Evolutionary conservation across 139 green algal genomes (phyloP).

Genomic region (Coccomyxa sp.): DNA sequence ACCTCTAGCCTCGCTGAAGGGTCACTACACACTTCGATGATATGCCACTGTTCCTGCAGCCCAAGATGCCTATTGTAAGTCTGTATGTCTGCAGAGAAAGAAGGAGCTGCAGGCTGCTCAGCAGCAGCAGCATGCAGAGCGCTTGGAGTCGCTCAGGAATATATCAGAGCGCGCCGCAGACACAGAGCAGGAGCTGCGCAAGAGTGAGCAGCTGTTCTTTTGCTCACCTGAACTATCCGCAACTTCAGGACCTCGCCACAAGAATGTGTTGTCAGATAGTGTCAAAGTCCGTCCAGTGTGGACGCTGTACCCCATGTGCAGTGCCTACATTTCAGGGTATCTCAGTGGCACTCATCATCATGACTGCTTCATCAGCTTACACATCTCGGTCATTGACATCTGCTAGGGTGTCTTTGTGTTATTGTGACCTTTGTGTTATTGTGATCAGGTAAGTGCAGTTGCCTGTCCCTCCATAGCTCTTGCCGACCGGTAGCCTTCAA

Average conservation of each 20-base stretch:
- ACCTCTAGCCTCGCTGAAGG: too few species aligned
- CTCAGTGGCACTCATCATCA: too few species aligned
- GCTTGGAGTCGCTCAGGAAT: not conserved
- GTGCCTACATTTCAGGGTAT: too few species aligned
- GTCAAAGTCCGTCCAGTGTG: not conserved
- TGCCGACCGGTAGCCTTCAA: too few species aligned
- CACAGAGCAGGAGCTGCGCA: not conserved
- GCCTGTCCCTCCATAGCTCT: too few species aligned
- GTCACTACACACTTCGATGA: not conserved
- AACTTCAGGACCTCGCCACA: not conserved
- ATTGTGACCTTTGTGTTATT: too few species aligned
- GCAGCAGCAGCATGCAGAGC: not conserved
- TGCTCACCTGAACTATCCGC: not conserved
- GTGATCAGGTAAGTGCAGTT: too few species aligned
- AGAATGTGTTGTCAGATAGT: not conserved
- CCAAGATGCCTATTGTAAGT: not conserved
- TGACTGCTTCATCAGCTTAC: not conserved
- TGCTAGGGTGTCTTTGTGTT: too few species aligned
- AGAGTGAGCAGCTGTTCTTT: not conserved
- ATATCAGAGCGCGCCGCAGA: not conserved
- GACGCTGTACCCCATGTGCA: not conserved
- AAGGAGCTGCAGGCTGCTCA: not conserved
- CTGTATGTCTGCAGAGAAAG: not conserved
- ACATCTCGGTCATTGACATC: not conserved
- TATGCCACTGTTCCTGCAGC: not conserved